phyloP scores from a whole-genome alignment of 208 protist species.

The Leishmania gerbilli region DNA sequence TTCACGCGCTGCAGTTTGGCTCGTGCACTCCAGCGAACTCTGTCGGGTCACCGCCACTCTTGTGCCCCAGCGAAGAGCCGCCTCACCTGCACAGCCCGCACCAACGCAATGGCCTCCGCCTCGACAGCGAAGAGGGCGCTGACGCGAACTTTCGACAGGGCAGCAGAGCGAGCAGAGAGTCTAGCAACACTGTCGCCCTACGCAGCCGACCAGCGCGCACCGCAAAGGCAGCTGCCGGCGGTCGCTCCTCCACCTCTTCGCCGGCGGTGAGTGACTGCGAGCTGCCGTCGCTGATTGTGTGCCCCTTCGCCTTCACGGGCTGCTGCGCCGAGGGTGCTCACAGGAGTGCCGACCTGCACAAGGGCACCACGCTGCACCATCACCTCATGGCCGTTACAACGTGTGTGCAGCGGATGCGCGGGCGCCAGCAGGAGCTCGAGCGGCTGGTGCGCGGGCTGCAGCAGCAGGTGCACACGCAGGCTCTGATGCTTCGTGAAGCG shows the following conservation, averaged over 20 bases:
- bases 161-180: neutral
- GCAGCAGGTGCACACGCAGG: slow-evolving; percentile 16
- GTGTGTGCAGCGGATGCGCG: slow-evolving; percentile 25
- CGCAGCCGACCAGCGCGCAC: neutral
- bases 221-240: neutral
- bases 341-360: slow-evolving; percentile 30
- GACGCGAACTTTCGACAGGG: neutral
- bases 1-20: slow-evolving; percentile 29
- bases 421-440: slow-evolving; percentile 36
- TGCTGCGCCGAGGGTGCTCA: slow-evolving; percentile 46
- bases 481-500: neutral
- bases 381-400: slow-evolving; percentile 36
- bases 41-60: slow-evolving; percentile 11
- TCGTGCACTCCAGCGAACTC: neutral
- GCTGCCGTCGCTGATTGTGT: slow-evolving; percentile 25
- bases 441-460: slow-evolving; percentile 18
- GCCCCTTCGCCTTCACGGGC: slow-evolving; percentile 36
- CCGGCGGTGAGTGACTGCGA: neutral
- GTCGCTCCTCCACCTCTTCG: neutral
- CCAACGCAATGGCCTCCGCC: neutral
- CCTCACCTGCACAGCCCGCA: neutral
- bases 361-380: slow-evolving; percentile 18
- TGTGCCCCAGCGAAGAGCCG: neutral
- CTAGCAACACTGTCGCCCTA: neutral
- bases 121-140: neutral